Conservation (phyloP, 768 basidiomycete species). For the Nevesoporus exiguus region DNA sequence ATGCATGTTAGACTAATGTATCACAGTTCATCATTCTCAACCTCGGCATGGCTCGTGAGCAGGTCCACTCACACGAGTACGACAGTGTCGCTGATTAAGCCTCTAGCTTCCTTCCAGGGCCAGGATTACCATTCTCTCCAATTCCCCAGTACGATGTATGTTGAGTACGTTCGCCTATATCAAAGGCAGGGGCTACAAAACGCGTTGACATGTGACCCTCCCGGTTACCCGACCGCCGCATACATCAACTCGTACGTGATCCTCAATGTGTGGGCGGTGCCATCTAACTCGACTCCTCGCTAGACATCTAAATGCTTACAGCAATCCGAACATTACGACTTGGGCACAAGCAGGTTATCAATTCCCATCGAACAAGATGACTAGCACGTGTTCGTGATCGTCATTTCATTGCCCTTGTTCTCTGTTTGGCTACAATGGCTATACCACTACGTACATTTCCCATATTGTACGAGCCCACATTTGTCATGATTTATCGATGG, state of each 20-base stretch:
- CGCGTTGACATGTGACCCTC: slow-evolving; percentile 77
- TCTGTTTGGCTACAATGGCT: slow-evolving; percentile 6
- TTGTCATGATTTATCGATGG: slow-evolving; percentile 26
- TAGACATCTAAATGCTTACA: slow-evolving; percentile 54
- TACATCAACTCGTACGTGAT: slow-evolving; percentile 65
- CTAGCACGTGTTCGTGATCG: slow-evolving; percentile 20
- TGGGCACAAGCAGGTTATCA: slow-evolving; percentile 75
- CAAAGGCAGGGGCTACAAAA: slow-evolving; percentile 70
- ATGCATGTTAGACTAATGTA: slow-evolving; percentile 8
- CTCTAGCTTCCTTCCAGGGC: slow-evolving; percentile 59
- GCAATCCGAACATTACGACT: slow-evolving; percentile 79
- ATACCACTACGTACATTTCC: slow-evolving; percentile 20
- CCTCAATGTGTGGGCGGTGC: neutral
- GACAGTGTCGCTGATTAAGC: slow-evolving; percentile 4
- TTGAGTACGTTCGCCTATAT: slow-evolving; percentile 90
- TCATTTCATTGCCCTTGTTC: slow-evolving; percentile 7
- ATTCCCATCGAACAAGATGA: slow-evolving; percentile 64
- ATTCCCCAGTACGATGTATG: slow-evolving; percentile 77
- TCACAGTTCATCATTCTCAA: slow-evolving; percentile 79
- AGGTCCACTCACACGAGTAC: neutral
- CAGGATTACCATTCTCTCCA: slow-evolving; percentile 35
- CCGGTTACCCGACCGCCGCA: slow-evolving; percentile 67
- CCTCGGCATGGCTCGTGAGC: slow-evolving; percentile 68
- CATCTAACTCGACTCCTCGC: slow-evolving; percentile 7
- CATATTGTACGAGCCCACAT: slow-evolving; percentile 26